Percentiles rank a stretch among this genome's conserved stretches.
These are phyloP conservation scores for Botryobasidium botryosum DNA, from an alignment of 768 basidiomycete genomes.

Conservation along the genomic window DNA sequence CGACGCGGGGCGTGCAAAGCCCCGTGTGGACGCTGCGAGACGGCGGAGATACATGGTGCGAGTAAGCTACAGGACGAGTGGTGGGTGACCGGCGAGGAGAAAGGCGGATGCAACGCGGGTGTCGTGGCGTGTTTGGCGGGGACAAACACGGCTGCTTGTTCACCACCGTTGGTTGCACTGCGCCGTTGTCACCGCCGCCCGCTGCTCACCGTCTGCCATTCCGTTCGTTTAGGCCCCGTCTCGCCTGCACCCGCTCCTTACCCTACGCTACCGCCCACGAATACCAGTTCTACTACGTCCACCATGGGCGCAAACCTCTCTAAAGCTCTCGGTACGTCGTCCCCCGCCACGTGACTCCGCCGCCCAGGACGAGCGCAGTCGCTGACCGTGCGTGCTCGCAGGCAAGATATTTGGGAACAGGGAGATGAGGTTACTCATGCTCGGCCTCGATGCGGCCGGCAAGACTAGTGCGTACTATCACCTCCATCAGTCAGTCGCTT, in stretches of 20 bases:
- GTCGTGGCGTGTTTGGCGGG: too few species aligned
- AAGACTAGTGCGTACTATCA: conserved; percentile 22
- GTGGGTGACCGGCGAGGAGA: conserved; percentile 1
- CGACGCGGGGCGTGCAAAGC: too few species aligned
- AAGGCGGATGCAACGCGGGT: too few species aligned
- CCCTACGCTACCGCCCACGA: background rate
- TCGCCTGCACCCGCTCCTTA: too few species aligned
- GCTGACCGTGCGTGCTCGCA: background rate
- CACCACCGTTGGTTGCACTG: too few species aligned
- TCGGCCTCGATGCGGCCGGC: conserved; percentile 26
- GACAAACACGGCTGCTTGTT: too few species aligned
- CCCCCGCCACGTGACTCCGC: background rate
- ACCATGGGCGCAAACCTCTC: conserved; percentile 14
- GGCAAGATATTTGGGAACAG: conserved; percentile 12
- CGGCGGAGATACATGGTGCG: too few species aligned
- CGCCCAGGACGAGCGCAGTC: background rate
- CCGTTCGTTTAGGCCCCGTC: too few species aligned
- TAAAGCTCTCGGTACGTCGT: conserved; percentile 12
- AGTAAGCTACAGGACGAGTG: background rate
- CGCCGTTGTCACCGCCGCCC: too few species aligned
- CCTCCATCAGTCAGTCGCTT: background rate
- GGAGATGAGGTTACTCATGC: conserved; percentile 14
- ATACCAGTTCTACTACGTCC: background rate
- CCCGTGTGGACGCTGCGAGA: background rate
- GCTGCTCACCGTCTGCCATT: too few species aligned